Percentiles rank a stretch among this genome's conserved stretches.
Evolutionary conservation across 2,329 filamentous ascomycete genomes (phyloP).

Genomic region (Aureobasidium namibiae): DNA sequence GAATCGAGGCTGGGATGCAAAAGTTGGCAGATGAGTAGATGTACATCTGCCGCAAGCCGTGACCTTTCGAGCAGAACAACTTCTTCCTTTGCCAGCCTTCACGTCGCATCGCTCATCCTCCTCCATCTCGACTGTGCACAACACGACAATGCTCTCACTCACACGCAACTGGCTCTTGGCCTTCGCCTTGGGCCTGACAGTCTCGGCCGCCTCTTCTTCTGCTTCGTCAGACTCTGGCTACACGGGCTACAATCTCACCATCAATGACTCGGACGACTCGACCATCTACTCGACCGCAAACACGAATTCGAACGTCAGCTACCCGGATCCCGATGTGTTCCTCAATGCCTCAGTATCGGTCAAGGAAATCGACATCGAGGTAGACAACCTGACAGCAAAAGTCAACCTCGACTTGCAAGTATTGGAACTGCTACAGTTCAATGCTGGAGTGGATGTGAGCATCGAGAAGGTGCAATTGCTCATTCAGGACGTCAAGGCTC

Average conservation of each 20-base stretch:
- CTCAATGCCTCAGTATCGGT: conserved; percentile 52
- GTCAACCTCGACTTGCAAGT: conserved; percentile 54
- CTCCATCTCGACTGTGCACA: neutral
- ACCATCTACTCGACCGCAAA: conserved; percentile 39
- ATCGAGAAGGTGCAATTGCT: conserved; percentile 49
- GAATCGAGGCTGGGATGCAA: neutral
- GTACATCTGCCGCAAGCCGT: neutral
- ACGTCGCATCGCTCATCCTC: neutral
- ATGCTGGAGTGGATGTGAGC: conserved; percentile 51
- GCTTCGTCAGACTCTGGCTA: conserved; percentile 23
- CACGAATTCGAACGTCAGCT: conserved; percentile 26
- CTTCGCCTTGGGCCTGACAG: neutral
- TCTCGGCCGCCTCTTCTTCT: conserved; percentile 8
- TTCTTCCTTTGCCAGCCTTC: neutral
- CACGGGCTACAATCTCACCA: conserved; percentile 24
- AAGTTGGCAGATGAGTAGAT: neutral
- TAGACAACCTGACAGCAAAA: conserved; percentile 53
- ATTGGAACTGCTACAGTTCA: conserved; percentile 50
- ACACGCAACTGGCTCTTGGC: conserved; percentile 3
- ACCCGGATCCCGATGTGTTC: conserved; percentile 49
- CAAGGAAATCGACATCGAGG: conserved; percentile 50
- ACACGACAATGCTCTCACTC: neutral
- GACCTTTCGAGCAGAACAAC: neutral
- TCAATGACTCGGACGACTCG: conserved; percentile 25
- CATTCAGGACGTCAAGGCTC: conserved; percentile 52